Evolutionary conservation across 805 yeast species (phyloP), one percentile per base, ranked within the genome.

Genomic region (Vanderwaltozyma tropicalis): DNA sequence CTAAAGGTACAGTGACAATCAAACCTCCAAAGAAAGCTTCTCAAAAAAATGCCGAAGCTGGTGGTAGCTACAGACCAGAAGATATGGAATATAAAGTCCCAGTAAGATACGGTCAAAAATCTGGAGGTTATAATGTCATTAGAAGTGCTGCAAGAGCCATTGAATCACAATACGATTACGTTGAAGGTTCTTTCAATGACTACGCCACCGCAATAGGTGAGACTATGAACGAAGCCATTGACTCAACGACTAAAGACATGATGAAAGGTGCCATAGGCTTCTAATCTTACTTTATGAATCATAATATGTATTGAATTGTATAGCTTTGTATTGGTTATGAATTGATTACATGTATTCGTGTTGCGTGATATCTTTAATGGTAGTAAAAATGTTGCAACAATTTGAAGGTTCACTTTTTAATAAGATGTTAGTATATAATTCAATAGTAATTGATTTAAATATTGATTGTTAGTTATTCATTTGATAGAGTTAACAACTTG

Each of bases 181-280:
- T 74, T 14, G 83, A 76, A 47, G 78, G 72, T 38, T 60, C 69
- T 9, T 53, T 76, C 35, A 72, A 75, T 50, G 76, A 73, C 17
- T 76, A 74, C 44, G 82, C 83, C 6, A 69, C 66, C 31, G 66
- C 61, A 19, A 60, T 76, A 21, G 69, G 73, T 41, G 78, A 76
- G 43, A 57, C 69, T 13, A 62, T 78, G 64, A 70, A 63, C 42
- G 80, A 73, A 12, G 55, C 72, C 1, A 55, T 72, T 31, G 76
- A 71, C 30, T 63, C 64, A 11, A 69, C 68, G 12, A 72, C 76
- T 44, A 70, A 64, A 32, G 67, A 69, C 26, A 45, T 76, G 40
- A 69, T 76, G 41, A 64, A 64, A 27, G 65, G 76, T 13, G 69
- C 80, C 0, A 49, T 78, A 45, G 82, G 81, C 0, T 53, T 75